Conservation (phyloP, 140 eudicot genomes). For the Ambrosia hybrid region DNA sequence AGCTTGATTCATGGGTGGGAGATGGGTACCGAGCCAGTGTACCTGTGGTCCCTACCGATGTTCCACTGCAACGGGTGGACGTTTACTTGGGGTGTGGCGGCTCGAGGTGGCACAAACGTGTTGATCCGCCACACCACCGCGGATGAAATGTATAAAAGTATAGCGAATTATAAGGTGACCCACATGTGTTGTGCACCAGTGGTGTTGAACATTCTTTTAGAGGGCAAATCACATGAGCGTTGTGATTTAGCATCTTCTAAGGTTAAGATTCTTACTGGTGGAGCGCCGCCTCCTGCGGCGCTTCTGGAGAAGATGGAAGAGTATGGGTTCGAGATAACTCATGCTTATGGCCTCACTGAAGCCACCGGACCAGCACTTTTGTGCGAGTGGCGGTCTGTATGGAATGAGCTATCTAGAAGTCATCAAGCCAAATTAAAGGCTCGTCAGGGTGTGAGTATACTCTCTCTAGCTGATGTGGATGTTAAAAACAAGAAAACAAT, state of each 20-base stretch:
- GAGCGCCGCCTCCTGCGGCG: not conserved
- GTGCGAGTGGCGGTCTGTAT: not conserved
- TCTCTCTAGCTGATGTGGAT: not conserved
- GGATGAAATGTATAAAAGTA: not conserved
- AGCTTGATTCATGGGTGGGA: slow-evolving; percentile 14
- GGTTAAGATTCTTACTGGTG: not conserved
- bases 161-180: not conserved
- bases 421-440: not conserved
- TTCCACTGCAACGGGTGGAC: slow-evolving; percentile 11
- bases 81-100: slow-evolving; percentile 10
- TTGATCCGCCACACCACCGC: slow-evolving; percentile 3
- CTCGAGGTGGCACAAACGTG: slow-evolving; percentile 5
- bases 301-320: not conserved
- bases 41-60: slow-evolving; percentile 7
- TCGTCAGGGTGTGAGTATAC: slow-evolving; percentile 14
- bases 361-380: not conserved
- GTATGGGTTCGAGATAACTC: not conserved
- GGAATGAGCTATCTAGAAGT: not conserved
- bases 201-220: slow-evolving; percentile 3
- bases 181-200: slow-evolving; percentile 8
- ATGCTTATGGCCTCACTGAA: slow-evolving; percentile 14
- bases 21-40: not conserved
- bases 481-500: not conserved
- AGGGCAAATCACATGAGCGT: not conserved
- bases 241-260: not conserved